Conservation (phyloP, 2,329 filamentous ascomycete species). For the Pseudogymnoascus sp. region DNA sequence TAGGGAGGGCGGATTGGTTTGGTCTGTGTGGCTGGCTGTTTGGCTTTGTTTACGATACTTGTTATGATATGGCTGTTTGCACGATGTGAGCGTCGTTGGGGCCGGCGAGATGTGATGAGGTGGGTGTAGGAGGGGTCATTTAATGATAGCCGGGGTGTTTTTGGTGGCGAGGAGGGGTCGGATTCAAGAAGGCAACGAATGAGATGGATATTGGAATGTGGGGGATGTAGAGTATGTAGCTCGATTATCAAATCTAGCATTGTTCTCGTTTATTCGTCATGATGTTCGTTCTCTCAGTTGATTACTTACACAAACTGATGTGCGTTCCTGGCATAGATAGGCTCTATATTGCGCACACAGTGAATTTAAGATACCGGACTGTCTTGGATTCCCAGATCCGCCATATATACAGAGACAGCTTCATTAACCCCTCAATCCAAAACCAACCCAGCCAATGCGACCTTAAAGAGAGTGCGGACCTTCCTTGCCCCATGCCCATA, state of each 20-base stretch:
- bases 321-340: not conserved
- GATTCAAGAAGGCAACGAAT: not conserved
- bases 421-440: not conserved
- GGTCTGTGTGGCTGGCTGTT: constrained; percentile 2
- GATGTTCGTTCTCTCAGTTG: not conserved
- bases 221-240: constrained; percentile 1
- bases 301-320: not conserved
- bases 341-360: not conserved
- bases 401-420: constrained; percentile 2
- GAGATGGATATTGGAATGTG: not conserved
- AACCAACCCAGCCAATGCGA: not conserved
- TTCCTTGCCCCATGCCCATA: not conserved
- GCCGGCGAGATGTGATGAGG: not conserved
- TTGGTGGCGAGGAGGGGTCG: not conserved
- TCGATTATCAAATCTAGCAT: not conserved
- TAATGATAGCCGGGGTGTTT: constrained; percentile 1
- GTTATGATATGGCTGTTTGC: constrained; percentile 3
- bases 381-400: not conserved
- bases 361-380: not conserved
- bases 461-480: not conserved
- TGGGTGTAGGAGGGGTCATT: not conserved
- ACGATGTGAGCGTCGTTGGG: not conserved
- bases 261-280: not conserved
- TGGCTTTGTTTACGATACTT: constrained; percentile 7
- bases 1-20: not conserved